Base-by-base conservation (phyloP, 2,329 filamentous ascomycete genomes). In the Beauveria brongniartii region DNA sequence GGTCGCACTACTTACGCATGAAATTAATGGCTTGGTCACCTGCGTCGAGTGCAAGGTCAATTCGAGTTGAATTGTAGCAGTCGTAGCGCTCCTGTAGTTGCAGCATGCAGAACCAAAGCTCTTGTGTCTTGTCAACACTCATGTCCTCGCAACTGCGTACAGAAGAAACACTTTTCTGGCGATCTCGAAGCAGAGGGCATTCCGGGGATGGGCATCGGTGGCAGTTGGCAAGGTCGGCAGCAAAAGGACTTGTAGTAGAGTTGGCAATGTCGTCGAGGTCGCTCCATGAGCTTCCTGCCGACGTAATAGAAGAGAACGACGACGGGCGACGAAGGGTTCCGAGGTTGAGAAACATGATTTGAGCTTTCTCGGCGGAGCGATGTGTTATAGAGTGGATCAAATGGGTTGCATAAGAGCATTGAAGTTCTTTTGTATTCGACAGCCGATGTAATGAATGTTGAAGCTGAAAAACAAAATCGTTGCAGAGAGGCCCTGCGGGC, bases 51-150 rank as follows among this genome's bases (percentile, higher is more conserved):
- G 78, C 78, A 47, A 80, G 71, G 54, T 78, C 76, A 67, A 81
- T 79, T 37, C 78, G 69, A 16, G 78, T 76, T 20, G 78, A 81
- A 30, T 76, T 78, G 64, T 81, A 81, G 69, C 78, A 81, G 6
- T 75, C 75, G 57, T 78, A 81, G 5, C 69, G 72, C 63, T 72
- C 70, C 67, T 81, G 78, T 9, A 81, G 70, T 53, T 76, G 73
- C 2, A 81, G 71, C 78, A 81, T 81, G 64, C 78, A 78, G 54
- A 70, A 67, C 78, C 78, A 81, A 3, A 81, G 67, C 41, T 75
- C 72, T 22, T 72, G 69, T 4, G 73, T 77, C 62, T 78, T 75
- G 34, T 76, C 73, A 26, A 67, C 65, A 26, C 65, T 71, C 70
- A 75, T 70, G 64, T 64, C 66, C 55, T 66, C 65, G 59, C 69